phyloP scores from a whole-genome alignment of 2,329 filamentous ascomycete species.

The Phialophora tarda region DNA sequence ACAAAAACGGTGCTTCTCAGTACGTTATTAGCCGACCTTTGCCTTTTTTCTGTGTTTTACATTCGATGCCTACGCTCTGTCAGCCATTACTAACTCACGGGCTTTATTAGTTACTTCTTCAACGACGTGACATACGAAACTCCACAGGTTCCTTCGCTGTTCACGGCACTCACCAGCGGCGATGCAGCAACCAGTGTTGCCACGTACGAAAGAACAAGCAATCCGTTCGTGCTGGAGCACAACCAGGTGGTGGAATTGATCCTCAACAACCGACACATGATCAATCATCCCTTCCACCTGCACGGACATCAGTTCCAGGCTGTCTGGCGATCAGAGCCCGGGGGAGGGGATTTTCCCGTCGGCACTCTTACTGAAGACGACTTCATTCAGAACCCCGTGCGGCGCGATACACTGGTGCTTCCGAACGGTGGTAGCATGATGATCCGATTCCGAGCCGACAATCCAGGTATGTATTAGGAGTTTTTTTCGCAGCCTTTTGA shows the following conservation, averaged over 20 bases:
- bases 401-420: constrained; percentile 71
- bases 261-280: constrained; percentile 51
- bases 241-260: constrained; percentile 52
- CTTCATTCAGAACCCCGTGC: constrained; percentile 61
- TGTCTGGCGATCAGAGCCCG: constrained; percentile 25
- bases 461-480: constrained; percentile 40
- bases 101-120: constrained; percentile 33
- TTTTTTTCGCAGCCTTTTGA: too few species aligned
- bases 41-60: background rate
- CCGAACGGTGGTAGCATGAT: constrained; percentile 70
- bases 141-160: constrained; percentile 42
- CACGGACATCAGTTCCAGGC: constrained; percentile 69
- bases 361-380: constrained; percentile 15
- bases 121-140: constrained; percentile 42
- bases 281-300: constrained; percentile 58
- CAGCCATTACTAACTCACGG: constrained; percentile 50
- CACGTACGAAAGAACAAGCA: constrained; percentile 70
- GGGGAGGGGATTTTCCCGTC: constrained; percentile 7
- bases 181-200: constrained; percentile 58
- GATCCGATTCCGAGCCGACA: constrained; percentile 55
- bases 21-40: background rate
- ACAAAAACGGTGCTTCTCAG: constrained; percentile 58
- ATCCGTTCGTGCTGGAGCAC: constrained; percentile 53
- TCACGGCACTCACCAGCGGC: constrained; percentile 40
- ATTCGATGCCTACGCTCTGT: background rate